A percentile compares a stretch with the other conserved stretches of the same genome.
Conservation (phyloP, 768 basidiomycete genomes). For the Myochromella boudieri region DNA sequence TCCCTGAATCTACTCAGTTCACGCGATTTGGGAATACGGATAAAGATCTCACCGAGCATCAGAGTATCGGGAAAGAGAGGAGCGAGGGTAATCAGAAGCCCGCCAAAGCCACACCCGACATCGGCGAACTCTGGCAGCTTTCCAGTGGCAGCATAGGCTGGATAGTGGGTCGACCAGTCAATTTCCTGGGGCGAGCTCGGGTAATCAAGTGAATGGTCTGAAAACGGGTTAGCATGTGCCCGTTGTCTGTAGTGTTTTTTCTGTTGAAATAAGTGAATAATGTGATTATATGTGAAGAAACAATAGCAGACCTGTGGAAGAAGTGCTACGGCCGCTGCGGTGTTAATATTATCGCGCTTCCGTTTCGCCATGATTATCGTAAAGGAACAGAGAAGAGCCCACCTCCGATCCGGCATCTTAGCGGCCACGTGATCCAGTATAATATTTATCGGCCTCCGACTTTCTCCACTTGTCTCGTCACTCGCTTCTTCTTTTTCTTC, state of each 20-base stretch:
- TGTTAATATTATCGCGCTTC: constrained; percentile 24
- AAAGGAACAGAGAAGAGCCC: constrained; percentile 6
- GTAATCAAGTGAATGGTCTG: constrained; percentile 86
- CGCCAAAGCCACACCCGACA: constrained; percentile 97
- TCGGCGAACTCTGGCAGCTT: constrained; percentile 92
- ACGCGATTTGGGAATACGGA: constrained; percentile 2
- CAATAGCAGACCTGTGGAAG: constrained; percentile 48
- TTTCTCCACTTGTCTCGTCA: constrained; percentile 18
- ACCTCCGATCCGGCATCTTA: constrained; percentile 14
- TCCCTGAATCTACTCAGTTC: constrained; percentile 48
- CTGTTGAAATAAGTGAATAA: constrained; percentile 31
- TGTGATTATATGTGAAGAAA: not conserved
- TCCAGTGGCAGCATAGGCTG: constrained; percentile 54
- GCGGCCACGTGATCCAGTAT: constrained; percentile 24
- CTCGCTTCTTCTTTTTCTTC: constrained; percentile 12
- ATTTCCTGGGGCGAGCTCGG: constrained; percentile 73
- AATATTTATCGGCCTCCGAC: constrained; percentile 17
- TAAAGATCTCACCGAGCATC: constrained; percentile 78
- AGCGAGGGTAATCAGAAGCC: constrained; percentile 84
- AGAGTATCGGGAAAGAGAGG: constrained; percentile 89
- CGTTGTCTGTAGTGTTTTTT: constrained; percentile 85
- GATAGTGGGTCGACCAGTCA: constrained; percentile 86
- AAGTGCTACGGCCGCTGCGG: constrained; percentile 19
- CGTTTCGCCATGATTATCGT: constrained; percentile 30
- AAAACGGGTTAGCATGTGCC: constrained; percentile 85